phyloP scores from a whole-genome alignment of 768 basidiomycete species.

The Rhodocollybia butyracea region DNA sequence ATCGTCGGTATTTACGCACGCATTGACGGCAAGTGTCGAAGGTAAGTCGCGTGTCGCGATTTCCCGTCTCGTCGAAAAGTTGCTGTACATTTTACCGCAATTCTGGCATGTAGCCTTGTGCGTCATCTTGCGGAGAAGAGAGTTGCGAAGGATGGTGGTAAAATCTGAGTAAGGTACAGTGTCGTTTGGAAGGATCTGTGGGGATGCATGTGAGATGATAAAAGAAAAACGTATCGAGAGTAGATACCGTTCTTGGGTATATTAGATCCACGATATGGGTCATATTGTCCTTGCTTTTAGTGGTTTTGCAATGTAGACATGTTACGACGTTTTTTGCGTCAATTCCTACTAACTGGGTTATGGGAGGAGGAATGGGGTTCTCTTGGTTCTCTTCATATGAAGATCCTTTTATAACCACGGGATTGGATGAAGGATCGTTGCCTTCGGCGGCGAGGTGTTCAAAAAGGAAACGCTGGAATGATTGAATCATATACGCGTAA shows the following conservation, averaged over 20 bases:
- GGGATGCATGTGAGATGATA: background rate
- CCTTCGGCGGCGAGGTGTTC: constrained; percentile 81
- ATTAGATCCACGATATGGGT: constrained; percentile 83
- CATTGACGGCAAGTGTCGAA: constrained; percentile 83
- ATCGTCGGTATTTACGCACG: constrained; percentile 76
- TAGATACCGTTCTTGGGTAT: constrained; percentile 78
- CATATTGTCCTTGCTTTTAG: constrained; percentile 71
- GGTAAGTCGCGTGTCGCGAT: constrained; percentile 68
- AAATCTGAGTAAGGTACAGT: constrained; percentile 48
- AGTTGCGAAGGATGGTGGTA: constrained; percentile 62
- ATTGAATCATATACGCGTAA: constrained; percentile 88
- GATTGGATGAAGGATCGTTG: constrained; percentile 51
- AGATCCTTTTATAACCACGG: constrained; percentile 38
- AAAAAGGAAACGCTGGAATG: constrained; percentile 90
- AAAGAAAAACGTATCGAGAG: background rate
- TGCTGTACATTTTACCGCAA: constrained; percentile 70
- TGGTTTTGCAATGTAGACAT: constrained; percentile 72
- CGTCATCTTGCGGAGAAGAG: constrained; percentile 75
- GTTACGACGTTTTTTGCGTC: constrained; percentile 71
- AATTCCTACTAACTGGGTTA: constrained; percentile 85
- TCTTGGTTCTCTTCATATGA: constrained; percentile 14
- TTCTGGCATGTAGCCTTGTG: constrained; percentile 85
- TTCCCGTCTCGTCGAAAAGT: constrained; percentile 67
- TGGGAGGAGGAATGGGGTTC: constrained; percentile 55
- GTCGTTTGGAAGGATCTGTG: constrained; percentile 25